A percentile compares a stretch with the other conserved stretches of the same genome.
Evolutionary conservation across 2,329 filamentous ascomycete species (phyloP).

Genomic region (Mollisia scopiformis): DNA sequence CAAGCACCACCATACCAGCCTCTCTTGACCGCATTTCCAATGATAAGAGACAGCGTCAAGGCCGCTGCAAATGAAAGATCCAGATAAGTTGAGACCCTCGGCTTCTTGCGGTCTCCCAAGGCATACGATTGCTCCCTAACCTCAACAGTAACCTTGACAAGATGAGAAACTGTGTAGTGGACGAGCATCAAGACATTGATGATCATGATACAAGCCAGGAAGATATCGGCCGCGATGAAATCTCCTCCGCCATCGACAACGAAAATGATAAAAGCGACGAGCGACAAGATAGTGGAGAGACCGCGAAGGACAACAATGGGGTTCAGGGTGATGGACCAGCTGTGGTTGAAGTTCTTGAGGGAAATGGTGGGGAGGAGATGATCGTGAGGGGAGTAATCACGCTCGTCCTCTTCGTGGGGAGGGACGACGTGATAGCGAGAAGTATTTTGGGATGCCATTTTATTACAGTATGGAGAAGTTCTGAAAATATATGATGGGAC

Average conservation of each 20-base stretch:
- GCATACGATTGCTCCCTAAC: slow-evolving; percentile 12
- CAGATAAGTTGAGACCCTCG: slow-evolving; percentile 9
- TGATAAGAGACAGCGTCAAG: slow-evolving; percentile 14
- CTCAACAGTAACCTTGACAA: slow-evolving; percentile 22
- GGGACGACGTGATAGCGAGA: background rate
- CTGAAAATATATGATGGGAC: background rate
- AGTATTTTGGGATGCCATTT: background rate
- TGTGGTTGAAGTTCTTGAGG: background rate
- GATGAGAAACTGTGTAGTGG: slow-evolving; percentile 11
- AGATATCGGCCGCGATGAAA: slow-evolving; percentile 20
- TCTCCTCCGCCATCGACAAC: slow-evolving; percentile 7
- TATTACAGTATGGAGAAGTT: background rate
- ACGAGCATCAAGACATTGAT: slow-evolving; percentile 15
- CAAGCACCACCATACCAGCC: slow-evolving; percentile 6
- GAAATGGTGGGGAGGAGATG: slow-evolving; percentile 3
- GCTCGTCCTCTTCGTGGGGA: slow-evolving; percentile 6
- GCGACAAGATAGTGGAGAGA: slow-evolving; percentile 6
- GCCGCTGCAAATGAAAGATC: slow-evolving; percentile 13
- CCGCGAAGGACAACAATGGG: slow-evolving; percentile 9
- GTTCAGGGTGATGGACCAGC: slow-evolving; percentile 10
- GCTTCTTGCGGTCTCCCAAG: slow-evolving; percentile 1
- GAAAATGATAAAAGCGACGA: slow-evolving; percentile 15
- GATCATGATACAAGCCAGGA: slow-evolving; percentile 13
- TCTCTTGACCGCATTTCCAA: slow-evolving; percentile 3
- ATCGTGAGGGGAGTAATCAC: slow-evolving; percentile 2